These are phyloP conservation scores for Pestalotiopsis sp. DNA, from an alignment of 2,329 filamentous ascomycete genomes.

Conservation along the genomic window DNA sequence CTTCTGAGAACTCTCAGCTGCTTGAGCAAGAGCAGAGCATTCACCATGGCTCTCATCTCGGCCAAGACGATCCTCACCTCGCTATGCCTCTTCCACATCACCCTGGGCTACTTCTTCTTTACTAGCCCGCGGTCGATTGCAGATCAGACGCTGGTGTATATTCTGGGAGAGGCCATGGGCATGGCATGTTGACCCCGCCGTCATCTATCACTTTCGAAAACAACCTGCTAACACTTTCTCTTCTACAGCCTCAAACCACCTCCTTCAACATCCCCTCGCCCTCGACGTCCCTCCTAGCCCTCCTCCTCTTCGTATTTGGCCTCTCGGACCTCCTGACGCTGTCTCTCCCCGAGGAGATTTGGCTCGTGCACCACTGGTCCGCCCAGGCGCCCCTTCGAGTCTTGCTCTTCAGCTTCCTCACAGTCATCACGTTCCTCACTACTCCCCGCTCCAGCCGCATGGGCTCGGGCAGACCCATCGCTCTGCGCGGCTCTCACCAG, in stretches of 20 bases:
- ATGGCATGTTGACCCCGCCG: conserved; percentile 59
- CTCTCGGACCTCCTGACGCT: conserved; percentile 68
- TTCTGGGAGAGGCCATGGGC: conserved; percentile 82
- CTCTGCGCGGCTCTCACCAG: conserved; percentile 39
- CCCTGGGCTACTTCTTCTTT: conserved; percentile 82
- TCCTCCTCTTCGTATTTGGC: conserved; percentile 65
- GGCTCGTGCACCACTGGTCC: conserved; percentile 65
- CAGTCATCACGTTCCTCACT: conserved; percentile 53
- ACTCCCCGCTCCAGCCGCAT: conserved; percentile 41
- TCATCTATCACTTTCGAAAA: no score
- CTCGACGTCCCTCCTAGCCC: conserved; percentile 74
- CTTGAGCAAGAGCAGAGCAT: conserved; percentile 7
- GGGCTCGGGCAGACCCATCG: conserved; percentile 34
- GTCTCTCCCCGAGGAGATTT: conserved; percentile 69
- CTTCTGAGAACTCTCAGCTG: background rate
- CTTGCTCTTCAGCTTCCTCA: conserved; percentile 55
- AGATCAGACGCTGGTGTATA: conserved; percentile 78
- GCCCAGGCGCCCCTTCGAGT: conserved; percentile 63
- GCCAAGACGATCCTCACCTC: conserved; percentile 80
- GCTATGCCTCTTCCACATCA: conserved; percentile 82
- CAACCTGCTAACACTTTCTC: background rate
- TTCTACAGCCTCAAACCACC: conserved; percentile 61
- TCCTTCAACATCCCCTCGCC: conserved; percentile 71
- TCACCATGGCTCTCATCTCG: conserved; percentile 78
- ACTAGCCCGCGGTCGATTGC: conserved; percentile 72